These are phyloP conservation scores for Phialophora tarda DNA, from an alignment of 2,329 filamentous ascomycete genomes.

Conservation along the genomic window DNA sequence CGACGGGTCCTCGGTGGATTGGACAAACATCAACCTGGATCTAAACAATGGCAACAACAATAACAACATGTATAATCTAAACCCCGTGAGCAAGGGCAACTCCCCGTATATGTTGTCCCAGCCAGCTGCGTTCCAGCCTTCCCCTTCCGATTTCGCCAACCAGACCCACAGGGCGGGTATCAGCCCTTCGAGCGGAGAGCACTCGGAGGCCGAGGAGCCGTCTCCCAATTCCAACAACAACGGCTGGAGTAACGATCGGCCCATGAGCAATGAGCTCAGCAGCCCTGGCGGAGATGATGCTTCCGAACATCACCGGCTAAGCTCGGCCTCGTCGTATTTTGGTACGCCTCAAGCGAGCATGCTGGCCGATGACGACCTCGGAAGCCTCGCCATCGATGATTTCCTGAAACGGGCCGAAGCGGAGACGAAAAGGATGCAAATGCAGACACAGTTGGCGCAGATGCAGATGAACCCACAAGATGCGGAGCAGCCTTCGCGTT, in stretches of 20 bases:
- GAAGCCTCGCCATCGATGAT: slow-evolving; percentile 52
- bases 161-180: slow-evolving; percentile 42
- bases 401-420: slow-evolving; percentile 46
- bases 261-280: slow-evolving; percentile 34
- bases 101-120: slow-evolving; percentile 43
- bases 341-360: slow-evolving; percentile 50
- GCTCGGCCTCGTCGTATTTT: slow-evolving; percentile 52
- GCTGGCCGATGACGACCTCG: slow-evolving; percentile 49
- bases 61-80: slow-evolving; percentile 7
- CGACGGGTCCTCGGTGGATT: slow-evolving; percentile 48
- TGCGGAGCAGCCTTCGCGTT: slow-evolving; percentile 22
- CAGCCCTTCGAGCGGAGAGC: slow-evolving; percentile 56
- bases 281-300: slow-evolving; percentile 49
- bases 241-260: slow-evolving; percentile 22
- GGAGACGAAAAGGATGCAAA: slow-evolving; percentile 36
- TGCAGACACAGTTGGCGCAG: slow-evolving; percentile 34
- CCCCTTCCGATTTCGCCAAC: slow-evolving; percentile 26
- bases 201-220: slow-evolving; percentile 56
- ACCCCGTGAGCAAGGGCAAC: slow-evolving; percentile 22
- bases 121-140: slow-evolving; percentile 22
- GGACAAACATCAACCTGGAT: slow-evolving; percentile 54
- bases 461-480: slow-evolving; percentile 32
- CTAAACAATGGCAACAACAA: slow-evolving; percentile 9
- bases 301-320: slow-evolving; percentile 50
- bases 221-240: slow-evolving; percentile 29